Percentiles rank a stretch among this genome's conserved stretches.
phyloP scores from a whole-genome alignment of 2,329 filamentous ascomycete species.

The Zasmidium cellare region DNA sequence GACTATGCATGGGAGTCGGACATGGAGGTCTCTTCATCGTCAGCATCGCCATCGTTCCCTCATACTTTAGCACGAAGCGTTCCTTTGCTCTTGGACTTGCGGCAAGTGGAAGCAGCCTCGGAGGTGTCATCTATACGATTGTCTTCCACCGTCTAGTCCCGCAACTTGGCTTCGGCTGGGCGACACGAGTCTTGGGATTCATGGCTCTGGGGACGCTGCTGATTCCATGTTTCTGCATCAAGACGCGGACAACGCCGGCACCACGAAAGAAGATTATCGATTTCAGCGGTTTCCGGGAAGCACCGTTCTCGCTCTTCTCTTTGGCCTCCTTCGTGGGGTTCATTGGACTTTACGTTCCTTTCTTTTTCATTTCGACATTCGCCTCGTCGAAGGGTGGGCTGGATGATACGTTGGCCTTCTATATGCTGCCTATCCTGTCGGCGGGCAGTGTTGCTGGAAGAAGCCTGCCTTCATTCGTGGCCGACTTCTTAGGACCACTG shows the following conservation, averaged over 20 bases:
- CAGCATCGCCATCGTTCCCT: slow-evolving; percentile 61
- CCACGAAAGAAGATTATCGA: slow-evolving; percentile 16
- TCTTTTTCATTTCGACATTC: slow-evolving; percentile 61
- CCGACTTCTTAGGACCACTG: slow-evolving; percentile 46
- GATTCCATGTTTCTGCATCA: slow-evolving; percentile 38
- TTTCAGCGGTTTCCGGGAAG: slow-evolving; percentile 32
- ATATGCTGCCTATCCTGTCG: slow-evolving; percentile 54
- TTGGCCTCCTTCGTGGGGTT: slow-evolving; percentile 45
- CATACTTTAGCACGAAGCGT: slow-evolving; percentile 60
- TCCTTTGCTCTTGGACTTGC: slow-evolving; percentile 60
- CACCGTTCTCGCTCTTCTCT: slow-evolving; percentile 39
- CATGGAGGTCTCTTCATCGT: slow-evolving; percentile 63
- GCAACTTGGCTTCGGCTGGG: slow-evolving; percentile 55
- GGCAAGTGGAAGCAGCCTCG: slow-evolving; percentile 58
- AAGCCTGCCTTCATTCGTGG: slow-evolving; percentile 46
- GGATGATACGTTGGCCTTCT: slow-evolving; percentile 56
- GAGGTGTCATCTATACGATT: slow-evolving; percentile 55
- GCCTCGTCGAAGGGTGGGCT: slow-evolving; percentile 40
- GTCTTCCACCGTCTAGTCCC: slow-evolving; percentile 50
- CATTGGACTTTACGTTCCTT: slow-evolving; percentile 42
- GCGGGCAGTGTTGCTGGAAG: slow-evolving; percentile 41
- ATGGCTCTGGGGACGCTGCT: slow-evolving; percentile 38
- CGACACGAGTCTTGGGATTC: slow-evolving; percentile 51
- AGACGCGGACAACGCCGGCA: slow-evolving; percentile 10
- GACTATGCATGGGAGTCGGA: slow-evolving; percentile 36